Percentiles rank a stretch among this genome's conserved stretches.
Conservation (phyloP, 805 yeast genomes). For the Kluyveromyces aestuarii region DNA sequence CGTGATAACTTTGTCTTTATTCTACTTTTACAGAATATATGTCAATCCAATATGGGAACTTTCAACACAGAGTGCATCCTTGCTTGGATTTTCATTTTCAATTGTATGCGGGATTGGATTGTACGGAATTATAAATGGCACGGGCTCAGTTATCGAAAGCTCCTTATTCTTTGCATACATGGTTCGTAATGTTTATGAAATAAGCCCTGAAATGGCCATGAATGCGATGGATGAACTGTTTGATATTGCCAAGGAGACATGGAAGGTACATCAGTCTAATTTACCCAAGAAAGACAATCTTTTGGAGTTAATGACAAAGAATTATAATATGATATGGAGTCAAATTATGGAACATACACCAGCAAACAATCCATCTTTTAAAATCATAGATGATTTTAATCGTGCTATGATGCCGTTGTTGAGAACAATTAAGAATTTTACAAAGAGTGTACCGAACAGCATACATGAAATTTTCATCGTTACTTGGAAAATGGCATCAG, state of each 20-base stretch:
- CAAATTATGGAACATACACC: conserved; percentile 16
- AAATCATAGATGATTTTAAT: conserved; percentile 10
- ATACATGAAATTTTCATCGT: conserved; percentile 21
- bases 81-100: conserved; percentile 80
- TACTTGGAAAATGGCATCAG: conserved; percentile 38
- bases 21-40: conserved; percentile 76
- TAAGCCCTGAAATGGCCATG: conserved; percentile 79
- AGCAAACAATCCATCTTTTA: conserved; percentile 13
- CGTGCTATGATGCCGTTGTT: conserved; percentile 21
- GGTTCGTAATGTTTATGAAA: conserved; percentile 86
- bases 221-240: conserved; percentile 37
- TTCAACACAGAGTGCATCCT: conserved; percentile 65
- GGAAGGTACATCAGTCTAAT: conserved; percentile 28
- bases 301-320: conserved; percentile 20
- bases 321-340: conserved; percentile 21
- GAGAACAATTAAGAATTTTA: conserved; percentile 22
- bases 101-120: conserved; percentile 63
- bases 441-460: conserved; percentile 24
- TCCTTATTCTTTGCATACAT: conserved; percentile 82
- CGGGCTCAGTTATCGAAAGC: conserved; percentile 86
- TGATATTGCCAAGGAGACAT: conserved; percentile 30
- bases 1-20: conserved; percentile 65
- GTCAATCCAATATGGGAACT: conserved; percentile 64
- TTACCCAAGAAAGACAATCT: conserved; percentile 27
- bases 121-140: conserved; percentile 74